Base-by-base conservation (phyloP, 2,329 filamentous ascomycete species). In the Aspergillus flavus region DNA sequence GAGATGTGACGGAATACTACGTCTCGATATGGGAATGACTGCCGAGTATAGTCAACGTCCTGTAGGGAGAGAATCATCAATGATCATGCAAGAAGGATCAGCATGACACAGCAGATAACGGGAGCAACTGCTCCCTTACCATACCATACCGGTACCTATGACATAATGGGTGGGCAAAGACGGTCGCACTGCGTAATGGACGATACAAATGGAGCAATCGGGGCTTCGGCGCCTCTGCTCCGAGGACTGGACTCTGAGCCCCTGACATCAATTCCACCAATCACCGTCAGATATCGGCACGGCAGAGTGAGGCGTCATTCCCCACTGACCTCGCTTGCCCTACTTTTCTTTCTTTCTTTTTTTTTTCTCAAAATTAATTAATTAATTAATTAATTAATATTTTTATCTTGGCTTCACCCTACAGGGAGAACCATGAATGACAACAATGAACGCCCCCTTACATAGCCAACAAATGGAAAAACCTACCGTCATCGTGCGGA, bases 401-500 rank as follows among this genome's bases (percentile, higher is more conserved):
- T 30, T 52, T 30, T 6, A 19, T 52, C 28, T 52, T 21, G n/a
- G 28, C 9, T 53, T 53, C 19, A 34, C 50, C 50, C 30, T 53
- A 53, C 23, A 48, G 26, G 32, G 28, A 14, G 58, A 54, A 28
- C n/a, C 9, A n/a, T 39, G 43, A 11, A 34, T 39, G 28, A 19
- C 45, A 59, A 59, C 48, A 59, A 59, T 59, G 19, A 39, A 54
- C 58, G 58, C 58, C 58, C 53, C 58, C 58, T 59, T 59, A 59
- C 57, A 52, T 53, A n/a, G 14, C 11, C 21, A 26, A 6, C 16
- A 19, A 39, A 39, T 39, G 36, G 36, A 36, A 36, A 36, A 16
- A 7, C 34, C 14, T 1, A 16, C 34, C 34, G 14, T 36, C 34
- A 36, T 36, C 34, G 34, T 36, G 34, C 34, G 34, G 14, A 36